Evolutionary conservation across 225 moss, liverwort and hornwort genomes (phyloP).

Genomic region (Ulota crispa): DNA sequence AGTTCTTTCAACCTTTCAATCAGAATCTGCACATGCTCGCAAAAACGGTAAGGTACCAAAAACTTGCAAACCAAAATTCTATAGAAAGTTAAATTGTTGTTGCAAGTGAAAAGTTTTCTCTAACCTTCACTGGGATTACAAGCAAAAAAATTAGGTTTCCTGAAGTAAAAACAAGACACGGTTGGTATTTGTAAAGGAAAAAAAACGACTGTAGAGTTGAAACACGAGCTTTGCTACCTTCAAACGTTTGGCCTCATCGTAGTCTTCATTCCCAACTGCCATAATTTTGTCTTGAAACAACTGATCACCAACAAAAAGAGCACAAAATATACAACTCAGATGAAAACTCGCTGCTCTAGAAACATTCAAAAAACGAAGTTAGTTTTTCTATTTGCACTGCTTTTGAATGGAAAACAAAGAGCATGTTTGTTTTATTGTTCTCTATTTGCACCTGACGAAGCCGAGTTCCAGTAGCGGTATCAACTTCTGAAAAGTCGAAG

Average conservation of each 20-base stretch:
- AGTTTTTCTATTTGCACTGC: too few species aligned
- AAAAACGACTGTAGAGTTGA: not conserved
- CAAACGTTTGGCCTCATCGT: constrained; percentile 92
- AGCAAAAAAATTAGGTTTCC: not conserved
- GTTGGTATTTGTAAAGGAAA: not conserved
- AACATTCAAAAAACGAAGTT: not conserved
- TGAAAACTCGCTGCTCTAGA: constrained; percentile 3
- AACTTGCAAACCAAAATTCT: not conserved
- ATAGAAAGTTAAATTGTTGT: not conserved
- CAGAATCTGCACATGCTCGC: constrained; percentile 46
- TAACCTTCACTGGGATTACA: not conserved
- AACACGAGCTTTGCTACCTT: constrained; percentile 48
- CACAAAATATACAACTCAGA: constrained; percentile 19
- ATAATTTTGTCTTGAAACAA: constrained; percentile 78
- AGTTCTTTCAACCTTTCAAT: constrained; percentile 85
- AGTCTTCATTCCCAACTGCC: constrained; percentile 88
- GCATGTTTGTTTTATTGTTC: not conserved
- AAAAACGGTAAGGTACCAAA: constrained; percentile 9
- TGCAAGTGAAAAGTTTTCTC: not conserved
- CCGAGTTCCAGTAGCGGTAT: constrained; percentile 71
- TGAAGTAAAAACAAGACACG: not conserved
- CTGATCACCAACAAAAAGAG: constrained; percentile 47
- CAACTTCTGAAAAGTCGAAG: constrained; percentile 69
- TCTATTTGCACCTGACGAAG: constrained; percentile 55
- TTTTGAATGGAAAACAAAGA: not conserved